phyloP scores from a whole-genome alignment of 176 grass and related monocot genomes.

The Carex scoparia region DNA sequence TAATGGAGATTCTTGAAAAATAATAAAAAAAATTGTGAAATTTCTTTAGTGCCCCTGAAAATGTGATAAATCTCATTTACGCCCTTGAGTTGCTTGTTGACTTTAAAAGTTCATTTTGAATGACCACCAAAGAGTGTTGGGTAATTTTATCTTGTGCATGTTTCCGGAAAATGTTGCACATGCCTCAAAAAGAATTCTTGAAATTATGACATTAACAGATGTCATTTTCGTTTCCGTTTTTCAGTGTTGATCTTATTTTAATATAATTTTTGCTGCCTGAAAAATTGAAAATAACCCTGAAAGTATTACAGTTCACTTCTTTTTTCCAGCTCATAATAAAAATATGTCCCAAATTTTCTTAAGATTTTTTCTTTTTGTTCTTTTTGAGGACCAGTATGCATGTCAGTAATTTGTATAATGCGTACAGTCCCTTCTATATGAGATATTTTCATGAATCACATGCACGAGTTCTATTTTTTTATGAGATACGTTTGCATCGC shows the following conservation, averaged over 20 bases:
- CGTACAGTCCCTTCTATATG: neutral
- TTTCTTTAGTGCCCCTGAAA: conserved; percentile 15
- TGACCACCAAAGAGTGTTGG: neutral
- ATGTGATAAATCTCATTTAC: neutral
- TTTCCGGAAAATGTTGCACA: conserved; percentile 2
- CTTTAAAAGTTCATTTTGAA: conserved; percentile 39
- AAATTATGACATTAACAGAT: neutral
- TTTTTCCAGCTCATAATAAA: neutral
- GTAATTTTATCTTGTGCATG: neutral
- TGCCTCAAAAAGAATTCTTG: neutral
- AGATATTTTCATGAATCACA: neutral
- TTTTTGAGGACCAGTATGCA: neutral
- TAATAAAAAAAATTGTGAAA: conserved; percentile 5
- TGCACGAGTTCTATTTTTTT: neutral
- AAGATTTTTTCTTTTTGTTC: neutral
- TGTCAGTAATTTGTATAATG: neutral
- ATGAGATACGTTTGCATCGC: neutral
- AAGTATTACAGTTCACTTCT: neutral
- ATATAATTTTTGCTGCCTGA: neutral
- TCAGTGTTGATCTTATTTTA: neutral
- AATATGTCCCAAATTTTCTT: neutral
- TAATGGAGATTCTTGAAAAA: conserved; percentile 17
- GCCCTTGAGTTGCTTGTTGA: conserved; percentile 12
- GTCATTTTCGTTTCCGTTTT: neutral
- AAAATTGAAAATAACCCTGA: neutral